Conservation (phyloP, 129 eudicot species). For the Helichrysum umbraculigerum region DNA sequence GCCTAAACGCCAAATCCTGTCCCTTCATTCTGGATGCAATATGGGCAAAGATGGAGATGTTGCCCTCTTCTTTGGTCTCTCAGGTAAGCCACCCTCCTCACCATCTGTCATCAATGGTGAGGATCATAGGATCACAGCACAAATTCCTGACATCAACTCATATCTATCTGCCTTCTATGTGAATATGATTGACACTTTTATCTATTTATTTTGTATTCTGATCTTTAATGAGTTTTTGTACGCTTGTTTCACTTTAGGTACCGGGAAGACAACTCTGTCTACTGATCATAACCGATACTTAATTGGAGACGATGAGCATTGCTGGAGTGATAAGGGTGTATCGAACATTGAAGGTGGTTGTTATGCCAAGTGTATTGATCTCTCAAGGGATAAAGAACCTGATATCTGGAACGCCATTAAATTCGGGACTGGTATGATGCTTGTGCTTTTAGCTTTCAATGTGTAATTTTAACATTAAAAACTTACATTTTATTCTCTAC, state of each 20-base stretch:
- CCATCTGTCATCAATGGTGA: constrained; percentile 32
- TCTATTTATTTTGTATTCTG: background rate
- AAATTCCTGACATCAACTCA: constrained; percentile 28
- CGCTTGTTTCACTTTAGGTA: constrained; percentile 44
- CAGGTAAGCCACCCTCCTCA: constrained; percentile 52
- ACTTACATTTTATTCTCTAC: background rate
- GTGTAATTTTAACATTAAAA: background rate
- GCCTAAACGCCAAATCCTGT: constrained; percentile 96
- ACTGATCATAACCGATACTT: constrained; percentile 91
- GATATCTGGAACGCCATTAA: constrained; percentile 98
- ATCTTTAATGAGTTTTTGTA: background rate
- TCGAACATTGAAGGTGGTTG: constrained; percentile 99
- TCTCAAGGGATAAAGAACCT: constrained; percentile 88
- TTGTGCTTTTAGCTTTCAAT: background rate
- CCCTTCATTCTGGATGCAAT: constrained; percentile 98
- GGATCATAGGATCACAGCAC: constrained; percentile 43
- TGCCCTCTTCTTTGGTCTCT: constrained; percentile 97
- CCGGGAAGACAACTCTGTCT: constrained; percentile 94
- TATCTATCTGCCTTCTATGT: constrained; percentile 24
- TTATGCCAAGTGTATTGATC: constrained; percentile 97
- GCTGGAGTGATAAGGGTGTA: constrained; percentile 92
- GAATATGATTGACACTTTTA: background rate
- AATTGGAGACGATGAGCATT: constrained; percentile 96
- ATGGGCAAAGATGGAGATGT: constrained; percentile 95
- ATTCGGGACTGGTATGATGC: constrained; percentile 82